Conservation (phyloP, 129 eudicot genomes). For the Flaveria bidentis region DNA sequence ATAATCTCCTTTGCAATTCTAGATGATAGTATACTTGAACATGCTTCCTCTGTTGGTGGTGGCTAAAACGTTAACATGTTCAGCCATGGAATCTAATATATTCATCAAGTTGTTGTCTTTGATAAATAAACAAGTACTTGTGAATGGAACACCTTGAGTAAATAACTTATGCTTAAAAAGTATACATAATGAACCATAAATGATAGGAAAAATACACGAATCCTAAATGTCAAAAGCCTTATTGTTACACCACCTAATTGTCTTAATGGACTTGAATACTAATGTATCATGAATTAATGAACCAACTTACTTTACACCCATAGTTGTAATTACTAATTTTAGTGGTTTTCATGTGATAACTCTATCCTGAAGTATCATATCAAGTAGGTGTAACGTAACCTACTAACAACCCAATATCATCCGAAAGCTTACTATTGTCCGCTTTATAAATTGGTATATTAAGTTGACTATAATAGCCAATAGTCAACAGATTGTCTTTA, state of each 20-base stretch:
- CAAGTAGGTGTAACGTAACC: no score
- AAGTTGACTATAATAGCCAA: no score
- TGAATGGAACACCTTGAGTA: not conserved
- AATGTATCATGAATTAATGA: no score
- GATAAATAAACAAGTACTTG: not conserved
- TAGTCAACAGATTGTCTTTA: no score
- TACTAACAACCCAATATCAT: no score
- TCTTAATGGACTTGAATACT: not conserved
- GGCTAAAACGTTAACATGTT: not conserved
- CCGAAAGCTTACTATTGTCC: no score
- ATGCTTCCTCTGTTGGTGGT: not conserved
- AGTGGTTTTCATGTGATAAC: no score
- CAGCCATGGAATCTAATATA: not conserved
- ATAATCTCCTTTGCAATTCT: conserved; percentile 10
- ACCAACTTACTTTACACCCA: no score
- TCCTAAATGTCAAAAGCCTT: conserved; percentile 12
- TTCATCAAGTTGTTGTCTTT: not conserved
- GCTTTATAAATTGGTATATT: no score
- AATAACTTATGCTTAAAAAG: not conserved
- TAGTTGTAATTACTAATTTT: no score
- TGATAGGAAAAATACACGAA: not conserved
- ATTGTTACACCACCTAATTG: not conserved
- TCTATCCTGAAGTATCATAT: no score
- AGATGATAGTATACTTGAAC: not conserved
- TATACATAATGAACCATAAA: no score